Percentiles rank a stretch among this genome's conserved stretches.
Evolutionary conservation across 495 filamentous ascomycete species (phyloP).

Genomic region (Hypoxylon rickii): DNA sequence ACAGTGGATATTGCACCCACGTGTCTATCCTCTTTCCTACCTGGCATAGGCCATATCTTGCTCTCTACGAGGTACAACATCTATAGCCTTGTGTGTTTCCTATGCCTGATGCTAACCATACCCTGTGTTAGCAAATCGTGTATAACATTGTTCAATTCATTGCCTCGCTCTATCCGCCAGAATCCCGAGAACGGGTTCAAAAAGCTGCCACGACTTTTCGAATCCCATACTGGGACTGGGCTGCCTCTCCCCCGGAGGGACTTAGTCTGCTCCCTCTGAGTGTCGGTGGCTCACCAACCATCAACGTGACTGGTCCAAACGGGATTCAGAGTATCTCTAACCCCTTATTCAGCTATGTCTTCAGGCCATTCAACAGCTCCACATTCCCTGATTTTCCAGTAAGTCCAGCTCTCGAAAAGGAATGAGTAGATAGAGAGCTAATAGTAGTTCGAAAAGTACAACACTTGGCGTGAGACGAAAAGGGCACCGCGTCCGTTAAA

Average conservation of each 20-base stretch:
- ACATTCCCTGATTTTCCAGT: constrained; percentile 51
- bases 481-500: constrained; percentile 50
- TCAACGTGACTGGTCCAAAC: constrained; percentile 59
- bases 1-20: constrained; percentile 68
- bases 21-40: constrained; percentile 67
- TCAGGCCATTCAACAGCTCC: constrained; percentile 57
- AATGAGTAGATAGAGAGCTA: constrained; percentile 1
- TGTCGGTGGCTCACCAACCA: constrained; percentile 45
- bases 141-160: constrained; percentile 55
- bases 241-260: constrained; percentile 52
- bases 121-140: constrained; percentile 57
- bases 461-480: constrained; percentile 53
- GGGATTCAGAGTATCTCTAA: constrained; percentile 61
- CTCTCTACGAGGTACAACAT: constrained; percentile 63
- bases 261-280: constrained; percentile 54
- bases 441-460: constrained; percentile 43
- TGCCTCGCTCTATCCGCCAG: constrained; percentile 57
- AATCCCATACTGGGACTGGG: constrained; percentile 74
- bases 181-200: constrained; percentile 49
- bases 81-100: not conserved
- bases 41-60: constrained; percentile 75
- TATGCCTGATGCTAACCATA: constrained; percentile 4
- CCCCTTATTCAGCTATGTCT: constrained; percentile 64
- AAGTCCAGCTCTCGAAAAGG: constrained; percentile 23
- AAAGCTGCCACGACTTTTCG: constrained; percentile 60